A percentile compares a stretch with the other conserved stretches of the same genome.
Evolutionary conservation across 371 early-diverging fungal species (phyloP).

Genomic region (Mucor saturninus): DNA sequence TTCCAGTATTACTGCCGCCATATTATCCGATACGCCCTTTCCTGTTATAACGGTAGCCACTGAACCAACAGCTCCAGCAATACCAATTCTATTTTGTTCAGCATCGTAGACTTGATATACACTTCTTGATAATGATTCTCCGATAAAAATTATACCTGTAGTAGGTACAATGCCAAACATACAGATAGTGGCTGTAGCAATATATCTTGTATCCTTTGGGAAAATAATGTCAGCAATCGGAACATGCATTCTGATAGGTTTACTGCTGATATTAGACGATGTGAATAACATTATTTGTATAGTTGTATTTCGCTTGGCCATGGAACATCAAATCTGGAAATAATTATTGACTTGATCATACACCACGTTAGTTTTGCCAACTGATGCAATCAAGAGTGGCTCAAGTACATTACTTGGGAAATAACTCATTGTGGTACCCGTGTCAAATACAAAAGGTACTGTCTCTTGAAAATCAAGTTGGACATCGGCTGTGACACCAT

Average conservation of each 20-base stretch:
- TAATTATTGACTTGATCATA: slow-evolving; percentile 33
- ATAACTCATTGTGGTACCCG: slow-evolving; percentile 51
- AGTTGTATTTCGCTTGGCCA: slow-evolving; percentile 22
- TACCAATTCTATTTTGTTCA: slow-evolving; percentile 26
- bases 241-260: slow-evolving; percentile 31
- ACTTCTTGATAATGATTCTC: slow-evolving; percentile 21
- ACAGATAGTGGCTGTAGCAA: slow-evolving; percentile 34
- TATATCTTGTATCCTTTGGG: slow-evolving; percentile 33
- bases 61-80: slow-evolving; percentile 27
- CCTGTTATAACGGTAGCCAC: background rate
- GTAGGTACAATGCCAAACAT: slow-evolving; percentile 43
- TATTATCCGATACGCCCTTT: background rate
- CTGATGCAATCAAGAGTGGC: slow-evolving; percentile 26
- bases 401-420: slow-evolving; percentile 33
- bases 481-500: slow-evolving; percentile 2
- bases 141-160: slow-evolving; percentile 8
- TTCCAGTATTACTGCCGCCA: background rate
- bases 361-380: slow-evolving; percentile 26
- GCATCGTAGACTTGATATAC: slow-evolving; percentile 30
- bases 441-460: slow-evolving; percentile 40
- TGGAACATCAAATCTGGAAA: slow-evolving; percentile 33
- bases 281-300: slow-evolving; percentile 37
- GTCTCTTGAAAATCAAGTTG: slow-evolving; percentile 3
- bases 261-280: background rate
- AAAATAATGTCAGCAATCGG: slow-evolving; percentile 40